Evolutionary conservation across 2,329 filamentous ascomycete species (phyloP), one percentile per base, ranked within the genome.

Genomic region (Aspergillus phoenicis): DNA sequence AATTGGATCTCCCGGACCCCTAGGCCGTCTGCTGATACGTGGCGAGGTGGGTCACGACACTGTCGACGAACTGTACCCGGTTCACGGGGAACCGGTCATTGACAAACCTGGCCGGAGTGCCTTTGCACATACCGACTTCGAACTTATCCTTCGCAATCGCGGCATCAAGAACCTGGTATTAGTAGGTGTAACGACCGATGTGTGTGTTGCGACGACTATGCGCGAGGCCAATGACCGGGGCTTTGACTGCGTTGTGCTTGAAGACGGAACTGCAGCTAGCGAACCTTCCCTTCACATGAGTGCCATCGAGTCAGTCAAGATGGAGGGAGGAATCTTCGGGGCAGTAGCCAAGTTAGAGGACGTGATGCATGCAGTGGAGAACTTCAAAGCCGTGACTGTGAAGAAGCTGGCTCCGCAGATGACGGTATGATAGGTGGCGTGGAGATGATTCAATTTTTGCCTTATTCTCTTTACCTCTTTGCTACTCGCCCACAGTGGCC

Each of bases 1-100:
- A 0, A 86, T 87, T 49, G 81, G 80, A 3, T 79, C 81, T 10
- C 72, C 63, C 13, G 85, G 85, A 0, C 85, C 85, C 1, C 71
- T 87, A 48, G 85, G 86, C 1, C 81, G 82, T n/a, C 78, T 87
- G 2, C 73, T 88, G 4, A 76, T 88, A 24, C 81, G 85, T 20
- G 85, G 86, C 0, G 83, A 87, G 66, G 67, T 75, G 22, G 86
- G 86, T 0, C 85, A 87, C 67, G 84, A 84, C 51, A 85, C 82
- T 30, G 79, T 87, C 17, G 73, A 80, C 7, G 84, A 87, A 65
- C 71, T 85, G 33, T 80, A 79, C 59, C 83, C 83, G 13, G 58
- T 80, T 15, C 71, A 73, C 1, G 75, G 74, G 2, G 83, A 85
- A 65, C 77, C 81, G 0, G 75, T 85, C 8, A 80, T 86, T 47